Evolutionary conservation across 2,329 filamentous ascomycete genomes (phyloP).

Genomic region (Colletotrichum caudatum): DNA sequence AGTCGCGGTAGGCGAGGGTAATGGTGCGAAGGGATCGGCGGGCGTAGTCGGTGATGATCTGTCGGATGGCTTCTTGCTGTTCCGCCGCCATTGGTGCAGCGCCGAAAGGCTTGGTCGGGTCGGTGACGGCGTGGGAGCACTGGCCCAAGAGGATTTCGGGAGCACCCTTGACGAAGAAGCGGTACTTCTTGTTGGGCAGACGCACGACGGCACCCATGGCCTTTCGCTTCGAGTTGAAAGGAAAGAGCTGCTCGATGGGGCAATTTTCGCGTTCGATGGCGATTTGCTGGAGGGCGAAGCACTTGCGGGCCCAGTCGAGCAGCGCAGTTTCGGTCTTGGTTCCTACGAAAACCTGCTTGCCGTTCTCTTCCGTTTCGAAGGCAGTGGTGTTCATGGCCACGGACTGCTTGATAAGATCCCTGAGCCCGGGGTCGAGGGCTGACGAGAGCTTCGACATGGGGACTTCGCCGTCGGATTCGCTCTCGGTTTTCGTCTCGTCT

Average conservation of each 20-base stretch:
- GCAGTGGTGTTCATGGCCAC: constrained; percentile 65
- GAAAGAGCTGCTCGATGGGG: constrained; percentile 60
- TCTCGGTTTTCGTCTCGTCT: constrained; percentile 18
- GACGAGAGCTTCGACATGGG: constrained; percentile 36
- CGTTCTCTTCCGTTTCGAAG: constrained; percentile 61
- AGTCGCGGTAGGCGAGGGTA: constrained; percentile 74
- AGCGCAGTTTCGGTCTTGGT: constrained; percentile 68
- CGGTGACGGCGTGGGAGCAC: constrained; percentile 57
- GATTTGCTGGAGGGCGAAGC: constrained; percentile 56
- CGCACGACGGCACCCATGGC: constrained; percentile 59
- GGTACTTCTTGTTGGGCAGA: constrained; percentile 50
- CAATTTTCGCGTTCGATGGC: constrained; percentile 61
- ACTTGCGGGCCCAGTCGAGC: constrained; percentile 50
- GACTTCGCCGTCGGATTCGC: constrained; percentile 2
- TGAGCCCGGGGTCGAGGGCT: constrained; percentile 51
- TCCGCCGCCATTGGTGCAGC: constrained; percentile 50
- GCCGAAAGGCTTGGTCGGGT: constrained; percentile 55
- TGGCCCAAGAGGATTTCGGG: constrained; percentile 63
- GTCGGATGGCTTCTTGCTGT: constrained; percentile 47
- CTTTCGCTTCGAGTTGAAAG: constrained; percentile 65
- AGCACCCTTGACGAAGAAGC: constrained; percentile 65
- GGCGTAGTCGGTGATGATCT: constrained; percentile 65
- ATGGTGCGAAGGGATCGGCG: constrained; percentile 75
- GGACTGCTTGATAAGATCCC: constrained; percentile 54
- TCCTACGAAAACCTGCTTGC: constrained; percentile 60